Conservation (phyloP, 108 stramenopile species). For the Asterionellopsis glacialis region DNA sequence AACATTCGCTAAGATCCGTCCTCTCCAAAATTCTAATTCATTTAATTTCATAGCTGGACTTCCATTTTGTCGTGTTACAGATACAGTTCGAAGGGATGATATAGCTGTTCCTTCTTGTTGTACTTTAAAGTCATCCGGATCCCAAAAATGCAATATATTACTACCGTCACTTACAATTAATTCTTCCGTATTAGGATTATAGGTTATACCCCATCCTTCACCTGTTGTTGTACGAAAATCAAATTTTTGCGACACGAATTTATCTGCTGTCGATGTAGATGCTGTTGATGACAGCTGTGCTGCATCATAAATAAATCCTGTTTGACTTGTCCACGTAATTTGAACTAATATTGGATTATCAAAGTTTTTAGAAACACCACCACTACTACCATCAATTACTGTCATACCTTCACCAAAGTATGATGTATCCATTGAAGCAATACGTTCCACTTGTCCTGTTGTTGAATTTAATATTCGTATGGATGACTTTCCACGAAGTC, state of each 20-base stretch:
- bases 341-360: slow-evolving; percentile 28
- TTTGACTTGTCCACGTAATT: slow-evolving; percentile 65
- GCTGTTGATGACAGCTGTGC: slow-evolving; percentile 36
- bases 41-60: slow-evolving; percentile 43
- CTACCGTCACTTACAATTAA: slow-evolving; percentile 80
- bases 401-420: slow-evolving; percentile 80
- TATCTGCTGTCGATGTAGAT: not conserved
- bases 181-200: slow-evolving; percentile 45
- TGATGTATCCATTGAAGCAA: slow-evolving; percentile 29
- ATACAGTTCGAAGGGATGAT: slow-evolving; percentile 10
- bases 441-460: slow-evolving; percentile 46
- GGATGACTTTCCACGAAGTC: slow-evolving; percentile 53
- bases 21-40: slow-evolving; percentile 79
- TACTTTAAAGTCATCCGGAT: slow-evolving; percentile 30
- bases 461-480: slow-evolving; percentile 54
- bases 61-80: slow-evolving; percentile 47
- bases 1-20: slow-evolving; percentile 75
- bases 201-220: slow-evolving; percentile 86
- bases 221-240: slow-evolving; percentile 45
- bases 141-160: slow-evolving; percentile 66
- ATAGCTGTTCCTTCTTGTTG: no score
- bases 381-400: slow-evolving; percentile 21
- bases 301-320: slow-evolving; percentile 71
- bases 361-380: no score
- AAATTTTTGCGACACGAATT: slow-evolving; percentile 16